Conservation (phyloP, 305 asterid genomes). For the Stenogyne calaminthoides region DNA sequence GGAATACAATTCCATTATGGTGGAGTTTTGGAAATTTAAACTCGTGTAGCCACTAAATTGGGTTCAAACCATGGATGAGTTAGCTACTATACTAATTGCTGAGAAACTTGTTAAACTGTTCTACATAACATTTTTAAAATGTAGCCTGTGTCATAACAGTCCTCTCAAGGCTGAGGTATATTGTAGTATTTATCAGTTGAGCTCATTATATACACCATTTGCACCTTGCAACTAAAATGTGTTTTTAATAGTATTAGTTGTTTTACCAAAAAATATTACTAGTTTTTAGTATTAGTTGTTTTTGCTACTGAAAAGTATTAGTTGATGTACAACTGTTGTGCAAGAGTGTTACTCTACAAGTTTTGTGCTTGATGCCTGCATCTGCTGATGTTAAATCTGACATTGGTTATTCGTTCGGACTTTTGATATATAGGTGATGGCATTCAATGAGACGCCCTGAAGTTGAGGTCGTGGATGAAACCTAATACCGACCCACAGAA, state of each 20-base stretch:
- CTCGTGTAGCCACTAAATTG: not conserved
- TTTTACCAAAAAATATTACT: no score
- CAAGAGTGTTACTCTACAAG: not conserved
- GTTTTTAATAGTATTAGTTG: not conserved
- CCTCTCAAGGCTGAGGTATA: not conserved
- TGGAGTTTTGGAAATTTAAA: not conserved
- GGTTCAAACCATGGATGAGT: not conserved
- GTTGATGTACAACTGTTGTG: not conserved
- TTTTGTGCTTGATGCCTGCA: no score
- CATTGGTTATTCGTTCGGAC: not conserved
- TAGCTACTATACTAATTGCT: not conserved
- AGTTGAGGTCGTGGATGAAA: conserved; percentile 43
- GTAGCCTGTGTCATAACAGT: not conserved
- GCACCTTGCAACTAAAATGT: not conserved
- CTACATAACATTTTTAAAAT: not conserved
- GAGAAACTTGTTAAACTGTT: not conserved
- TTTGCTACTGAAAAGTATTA: no score
- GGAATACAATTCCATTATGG: not conserved
- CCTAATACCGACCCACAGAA: conserved; percentile 29
- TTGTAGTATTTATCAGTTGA: not conserved
- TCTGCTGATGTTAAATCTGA: not conserved
- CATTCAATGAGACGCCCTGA: conserved; percentile 63
- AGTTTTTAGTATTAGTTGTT: no score
- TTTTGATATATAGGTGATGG: conserved; percentile 21
- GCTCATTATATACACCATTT: not conserved